Evolutionary conservation across 257 asterid genomes (phyloP), one percentile per base, ranked within the genome.

Genomic region (Nemophila menziesii): DNA sequence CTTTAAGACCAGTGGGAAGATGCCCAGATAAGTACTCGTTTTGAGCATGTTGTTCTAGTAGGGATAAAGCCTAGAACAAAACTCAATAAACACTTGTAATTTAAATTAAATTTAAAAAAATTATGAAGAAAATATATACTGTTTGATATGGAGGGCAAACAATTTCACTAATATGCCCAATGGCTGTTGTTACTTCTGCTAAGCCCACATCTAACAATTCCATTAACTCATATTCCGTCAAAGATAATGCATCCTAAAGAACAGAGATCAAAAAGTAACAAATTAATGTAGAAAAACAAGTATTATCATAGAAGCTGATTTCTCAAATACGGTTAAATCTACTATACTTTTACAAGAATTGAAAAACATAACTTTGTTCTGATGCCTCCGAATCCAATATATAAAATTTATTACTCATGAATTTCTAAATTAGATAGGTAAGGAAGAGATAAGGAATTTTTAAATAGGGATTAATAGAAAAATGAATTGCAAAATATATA

Each of bases 211-310:
- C 95, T 58, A 78, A 59, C 64, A 84, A 56, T 66, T 84, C 93
- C 95, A 80, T 84, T 77, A 84, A 65, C 70, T 84, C 93, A 36
- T 77, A 73, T 41, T 84, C 95, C 26, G 87, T 68, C 5, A 77
- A 56, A 22, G 95, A 77, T 14, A 80, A 49, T 20, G 89, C 93
- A 29, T 80, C 95, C 95, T 84, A 57, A 39, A 50, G 65, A 43
- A 39, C 46, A 54, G 48, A 57, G 24, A 58, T 21, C 42, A 23
- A 20, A 38, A 16, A 34, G 49, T 50, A 1, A 13, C 34, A 45
- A 24, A 20, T 44, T 22, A 45, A 36, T 12, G 11, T n/a, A 29
- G 36, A 29, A 29, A 29, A 2, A n/a, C n/a, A n/a, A n/a, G n/a
- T n/a, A n/a, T n/a, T n/a, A n/a, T n/a, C n/a, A n/a, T n/a, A n/a